A percentile compares a stretch with the other conserved stretches of the same genome.
Conservation (phyloP, 2,329 filamentous ascomycete species). For the Colletotrichum melonis region DNA sequence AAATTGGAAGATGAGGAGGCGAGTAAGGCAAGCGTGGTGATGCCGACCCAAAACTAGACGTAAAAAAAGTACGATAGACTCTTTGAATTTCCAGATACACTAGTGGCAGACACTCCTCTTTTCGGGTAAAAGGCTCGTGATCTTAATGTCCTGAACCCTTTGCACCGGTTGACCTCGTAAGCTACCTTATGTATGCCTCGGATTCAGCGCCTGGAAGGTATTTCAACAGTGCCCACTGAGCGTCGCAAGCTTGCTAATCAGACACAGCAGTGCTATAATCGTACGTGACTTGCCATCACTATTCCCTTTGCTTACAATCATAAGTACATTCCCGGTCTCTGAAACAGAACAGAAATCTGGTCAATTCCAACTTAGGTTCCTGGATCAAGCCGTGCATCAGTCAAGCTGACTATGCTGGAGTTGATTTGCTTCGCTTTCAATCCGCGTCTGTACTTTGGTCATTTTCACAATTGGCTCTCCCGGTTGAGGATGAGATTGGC, state of each 20-base stretch:
- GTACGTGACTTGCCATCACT: background rate
- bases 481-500: background rate
- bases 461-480: background rate
- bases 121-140: background rate
- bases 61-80: background rate
- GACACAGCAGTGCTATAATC: background rate
- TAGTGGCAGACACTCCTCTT: background rate
- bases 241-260: no score
- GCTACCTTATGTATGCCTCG: no score
- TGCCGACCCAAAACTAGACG: background rate
- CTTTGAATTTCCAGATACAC: background rate
- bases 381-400: background rate
- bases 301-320: no score
- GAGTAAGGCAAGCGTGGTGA: conserved; percentile 2
- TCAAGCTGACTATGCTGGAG: background rate
- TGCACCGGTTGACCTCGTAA: no score
- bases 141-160: background rate
- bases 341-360: background rate
- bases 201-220: no score
- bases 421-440: no score
- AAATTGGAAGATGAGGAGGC: conserved; percentile 63
- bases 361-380: background rate
- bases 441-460: background rate
- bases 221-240: no score
- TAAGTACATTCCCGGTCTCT: background rate